Percentiles rank a stretch among this genome's conserved stretches.
These are phyloP conservation scores for Xylariaceae sp. DNA, from an alignment of 2,329 filamentous ascomycete genomes.

Conservation along the genomic window DNA sequence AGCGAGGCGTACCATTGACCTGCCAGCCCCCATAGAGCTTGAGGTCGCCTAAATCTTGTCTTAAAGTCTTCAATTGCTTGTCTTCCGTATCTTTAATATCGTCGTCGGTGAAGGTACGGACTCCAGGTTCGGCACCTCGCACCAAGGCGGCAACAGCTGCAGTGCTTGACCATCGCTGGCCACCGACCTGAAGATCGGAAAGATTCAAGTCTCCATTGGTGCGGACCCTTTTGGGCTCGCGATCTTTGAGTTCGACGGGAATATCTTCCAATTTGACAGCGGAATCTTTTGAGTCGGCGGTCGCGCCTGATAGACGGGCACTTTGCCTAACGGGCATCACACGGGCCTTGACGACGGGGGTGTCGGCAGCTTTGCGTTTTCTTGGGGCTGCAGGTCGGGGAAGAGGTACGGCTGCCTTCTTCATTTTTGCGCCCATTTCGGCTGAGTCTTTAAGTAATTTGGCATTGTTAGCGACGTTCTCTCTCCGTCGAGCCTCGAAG, in stretches of 20 bases:
- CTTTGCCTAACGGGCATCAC: slow-evolving; percentile 53
- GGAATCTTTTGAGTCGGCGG: slow-evolving; percentile 42
- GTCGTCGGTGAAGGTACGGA: slow-evolving; percentile 80
- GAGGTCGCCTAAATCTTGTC: slow-evolving; percentile 73
- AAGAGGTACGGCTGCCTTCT: slow-evolving; percentile 54
- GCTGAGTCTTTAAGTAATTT: slow-evolving; percentile 71
- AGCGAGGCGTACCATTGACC: slow-evolving; percentile 60
- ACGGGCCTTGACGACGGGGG: slow-evolving; percentile 40
- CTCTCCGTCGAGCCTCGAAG: slow-evolving; percentile 79
- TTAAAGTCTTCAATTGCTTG: slow-evolving; percentile 66
- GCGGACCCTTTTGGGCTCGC: slow-evolving; percentile 55
- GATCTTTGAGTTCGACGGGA: slow-evolving; percentile 37
- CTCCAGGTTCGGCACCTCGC: slow-evolving; percentile 71
- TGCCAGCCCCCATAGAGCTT: slow-evolving; percentile 79
- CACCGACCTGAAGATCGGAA: slow-evolving; percentile 73
- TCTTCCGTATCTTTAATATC: slow-evolving; percentile 78
- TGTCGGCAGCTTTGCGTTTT: slow-evolving; percentile 37
- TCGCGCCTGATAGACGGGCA: slow-evolving; percentile 53
- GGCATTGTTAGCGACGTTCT: slow-evolving; percentile 85
- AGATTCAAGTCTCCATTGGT: slow-evolving; percentile 61
- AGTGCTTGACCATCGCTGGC: slow-evolving; percentile 68
- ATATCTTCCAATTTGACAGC: slow-evolving; percentile 46
- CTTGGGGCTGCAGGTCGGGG: slow-evolving; percentile 40
- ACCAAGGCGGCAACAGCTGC: slow-evolving; percentile 61
- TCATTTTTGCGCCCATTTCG: slow-evolving; percentile 63